A percentile compares a stretch with the other conserved stretches of the same genome.
Conservation (phyloP, 768 basidiomycete species). For the Phlebiopsis flavidoalba region DNA sequence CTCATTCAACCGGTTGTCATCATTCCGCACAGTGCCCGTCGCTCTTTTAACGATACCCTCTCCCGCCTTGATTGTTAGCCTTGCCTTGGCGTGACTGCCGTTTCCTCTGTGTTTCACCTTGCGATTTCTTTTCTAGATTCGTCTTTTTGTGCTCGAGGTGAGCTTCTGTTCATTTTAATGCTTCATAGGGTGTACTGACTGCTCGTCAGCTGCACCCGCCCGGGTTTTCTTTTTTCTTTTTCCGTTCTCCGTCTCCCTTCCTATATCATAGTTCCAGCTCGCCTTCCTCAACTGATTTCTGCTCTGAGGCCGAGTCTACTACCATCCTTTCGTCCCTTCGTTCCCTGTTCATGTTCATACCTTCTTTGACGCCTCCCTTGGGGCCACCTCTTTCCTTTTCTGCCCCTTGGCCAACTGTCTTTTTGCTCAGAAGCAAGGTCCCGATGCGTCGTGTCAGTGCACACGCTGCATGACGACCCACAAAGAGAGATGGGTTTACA, state of each 20-base stretch:
- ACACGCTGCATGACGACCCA: not conserved
- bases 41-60: not conserved
- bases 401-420: conserved; percentile 1
- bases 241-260: not conserved
- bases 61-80: too few relatives aligned
- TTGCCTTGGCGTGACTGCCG: not conserved
- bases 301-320: not conserved
- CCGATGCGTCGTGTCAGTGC: not conserved
- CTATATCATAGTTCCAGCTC: not conserved
- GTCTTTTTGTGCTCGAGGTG: not conserved
- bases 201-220: not conserved
- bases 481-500: not conserved
- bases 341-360: not conserved
- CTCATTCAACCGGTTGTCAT: not conserved
- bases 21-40: not conserved
- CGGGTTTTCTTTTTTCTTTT: too few relatives aligned
- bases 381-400: conserved; percentile 1
- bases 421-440: conserved; percentile 2
- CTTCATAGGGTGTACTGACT: not conserved
- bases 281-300: not conserved
- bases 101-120: not conserved
- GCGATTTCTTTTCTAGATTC: not conserved
- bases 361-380: not conserved
- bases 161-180: not conserved
- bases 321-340: too few relatives aligned